phyloP scores from a whole-genome alignment of 2,329 filamentous ascomycete species.

The Zymoseptoria passerinii region DNA sequence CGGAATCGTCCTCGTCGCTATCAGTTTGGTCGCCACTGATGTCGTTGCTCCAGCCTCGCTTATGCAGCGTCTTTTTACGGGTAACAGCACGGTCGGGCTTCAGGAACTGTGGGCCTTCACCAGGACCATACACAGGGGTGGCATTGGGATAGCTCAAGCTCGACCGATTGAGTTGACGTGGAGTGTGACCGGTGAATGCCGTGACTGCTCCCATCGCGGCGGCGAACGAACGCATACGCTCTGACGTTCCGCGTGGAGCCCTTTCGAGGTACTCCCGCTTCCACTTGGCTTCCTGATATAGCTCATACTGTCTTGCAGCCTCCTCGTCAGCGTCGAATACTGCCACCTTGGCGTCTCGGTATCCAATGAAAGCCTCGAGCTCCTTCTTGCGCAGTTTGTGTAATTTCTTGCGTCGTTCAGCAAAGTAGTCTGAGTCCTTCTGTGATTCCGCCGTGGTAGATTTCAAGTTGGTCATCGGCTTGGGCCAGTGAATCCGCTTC shows the following conservation, averaged over 20 bases:
- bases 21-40: slow-evolving; percentile 29
- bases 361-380: slow-evolving; percentile 23
- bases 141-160: slow-evolving; percentile 16
- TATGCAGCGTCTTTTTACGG: slow-evolving; percentile 17
- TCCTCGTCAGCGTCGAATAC: slow-evolving; percentile 27
- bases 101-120: slow-evolving; percentile 16
- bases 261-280: slow-evolving; percentile 27
- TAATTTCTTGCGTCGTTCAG: slow-evolving; percentile 24
- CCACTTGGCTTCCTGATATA: slow-evolving; percentile 26
- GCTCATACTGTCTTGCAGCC: slow-evolving; percentile 20
- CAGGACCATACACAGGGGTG: slow-evolving; percentile 16
- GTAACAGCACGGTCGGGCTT: slow-evolving; percentile 16
- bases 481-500: slow-evolving; percentile 10
- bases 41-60: slow-evolving; percentile 28
- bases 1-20: slow-evolving; percentile 24
- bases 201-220: slow-evolving; percentile 23
- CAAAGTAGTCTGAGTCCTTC: slow-evolving; percentile 20
- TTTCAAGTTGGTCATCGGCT: slow-evolving; percentile 1
- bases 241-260: slow-evolving; percentile 23
- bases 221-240: slow-evolving; percentile 25
- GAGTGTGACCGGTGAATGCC: slow-evolving; percentile 19
- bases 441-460: slow-evolving; percentile 6
- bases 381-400: slow-evolving; percentile 26
- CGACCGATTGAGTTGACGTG: slow-evolving; percentile 18
- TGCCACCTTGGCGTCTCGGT: slow-evolving; percentile 25